Evolutionary conservation across 768 basidiomycete genomes (phyloP).

Genomic region (Boletus huronensis): DNA sequence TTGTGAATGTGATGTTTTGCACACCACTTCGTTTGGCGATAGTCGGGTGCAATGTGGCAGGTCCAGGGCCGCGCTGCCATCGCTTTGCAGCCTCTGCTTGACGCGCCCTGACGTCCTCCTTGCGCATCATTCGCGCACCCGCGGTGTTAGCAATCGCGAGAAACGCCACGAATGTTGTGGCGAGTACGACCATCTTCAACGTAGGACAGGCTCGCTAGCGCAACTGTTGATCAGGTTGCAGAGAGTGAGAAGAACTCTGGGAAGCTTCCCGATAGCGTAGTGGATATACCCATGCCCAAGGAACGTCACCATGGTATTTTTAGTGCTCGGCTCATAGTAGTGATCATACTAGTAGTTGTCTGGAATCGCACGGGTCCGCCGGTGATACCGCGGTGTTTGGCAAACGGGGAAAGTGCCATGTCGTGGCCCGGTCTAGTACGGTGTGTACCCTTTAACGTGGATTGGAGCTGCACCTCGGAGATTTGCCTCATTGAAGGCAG

Average conservation of each 20-base stretch:
- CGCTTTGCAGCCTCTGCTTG: slow-evolving; percentile 49
- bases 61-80: slow-evolving; percentile 20
- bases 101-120: slow-evolving; percentile 41
- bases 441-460: too few species aligned
- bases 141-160: slow-evolving; percentile 5
- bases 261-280: background rate
- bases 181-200: slow-evolving; percentile 14
- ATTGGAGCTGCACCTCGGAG: too few species aligned
- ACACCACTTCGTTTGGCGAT: slow-evolving; percentile 22
- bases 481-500: too few species aligned
- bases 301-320: background rate
- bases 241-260: background rate
- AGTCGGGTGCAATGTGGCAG: background rate
- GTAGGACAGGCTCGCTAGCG: background rate
- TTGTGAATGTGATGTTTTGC: slow-evolving; percentile 71
- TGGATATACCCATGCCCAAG: background rate
- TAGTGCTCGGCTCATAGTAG: background rate
- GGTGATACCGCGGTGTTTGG: too few species aligned
- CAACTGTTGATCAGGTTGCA: background rate
- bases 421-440: too few species aligned
- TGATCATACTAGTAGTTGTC: too few species aligned
- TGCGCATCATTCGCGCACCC: slow-evolving; percentile 28
- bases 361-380: too few species aligned
- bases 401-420: too few species aligned
- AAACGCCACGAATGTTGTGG: slow-evolving; percentile 2